Evolutionary conservation across 805 yeast species (phyloP), one percentile per base, ranked within the genome.

Genomic region (Komagataella mondaviorum): DNA sequence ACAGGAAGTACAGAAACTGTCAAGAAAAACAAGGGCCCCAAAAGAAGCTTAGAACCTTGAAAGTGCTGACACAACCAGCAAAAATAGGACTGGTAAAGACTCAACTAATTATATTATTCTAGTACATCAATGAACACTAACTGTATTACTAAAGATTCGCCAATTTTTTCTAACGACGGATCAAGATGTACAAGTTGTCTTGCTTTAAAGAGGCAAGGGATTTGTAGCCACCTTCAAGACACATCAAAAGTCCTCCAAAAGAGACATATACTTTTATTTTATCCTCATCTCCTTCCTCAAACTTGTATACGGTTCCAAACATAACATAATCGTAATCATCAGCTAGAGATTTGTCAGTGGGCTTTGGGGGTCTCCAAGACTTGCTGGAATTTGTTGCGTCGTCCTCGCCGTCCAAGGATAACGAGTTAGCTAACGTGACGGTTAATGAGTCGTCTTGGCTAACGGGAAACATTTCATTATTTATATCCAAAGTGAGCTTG

Each of bases 291-390:
- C 78, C 78, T 70, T 93, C 99, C 66, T 91, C 96, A 63, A 93
- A 93, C 67, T 91, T 90, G 74, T 93, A 93, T 48, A 93, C 95
- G 6, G 96, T 89, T 51, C 99, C 99, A 65, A 90, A 82, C 98
- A 93, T 91, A 57, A 93, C 98, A 61, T 93, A 93, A 67, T 91
- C 98, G 71, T 89, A 91, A 63, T 93, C 98, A 65, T 91, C 97
- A 57, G 96, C 96, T 60, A 91, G 75, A 5, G 95, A 78, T 62
- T 84, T 78, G 58, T 89, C 96, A 53, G 83, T 86, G 10, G 85
- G 77, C 67, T 78, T 85, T 47, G 96, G 95, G 6, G 87, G 88
- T 65, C 89, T 77, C 90, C 91, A 85, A 23, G 85, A 78, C 17
- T 85, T 83, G 46, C 60, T 63, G 57, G 80, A 73, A 12, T 72